phyloP scores from a whole-genome alignment of 2,329 filamentous ascomycete genomes.

The Sclerotinia sclerotiorum region DNA sequence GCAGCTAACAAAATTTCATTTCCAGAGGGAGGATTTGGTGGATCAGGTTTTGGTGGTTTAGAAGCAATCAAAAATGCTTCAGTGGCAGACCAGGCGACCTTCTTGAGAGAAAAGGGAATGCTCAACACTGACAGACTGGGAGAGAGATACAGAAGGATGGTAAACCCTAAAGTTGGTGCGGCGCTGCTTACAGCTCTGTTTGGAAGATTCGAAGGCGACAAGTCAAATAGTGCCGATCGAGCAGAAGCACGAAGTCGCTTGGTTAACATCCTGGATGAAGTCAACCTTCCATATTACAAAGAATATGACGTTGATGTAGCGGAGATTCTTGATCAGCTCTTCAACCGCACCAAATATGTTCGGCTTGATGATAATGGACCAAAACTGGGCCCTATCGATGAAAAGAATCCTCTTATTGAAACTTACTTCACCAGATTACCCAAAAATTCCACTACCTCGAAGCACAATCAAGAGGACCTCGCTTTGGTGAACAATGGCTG shows the following conservation, averaged over 20 bases:
- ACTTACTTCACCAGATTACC: slow-evolving; percentile 92
- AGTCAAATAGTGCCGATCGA: slow-evolving; percentile 50
- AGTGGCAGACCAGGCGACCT: slow-evolving; percentile 56
- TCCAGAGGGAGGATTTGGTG: slow-evolving; percentile 53
- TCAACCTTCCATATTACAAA: slow-evolving; percentile 85
- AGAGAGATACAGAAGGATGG: slow-evolving; percentile 70
- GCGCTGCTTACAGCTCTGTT: slow-evolving; percentile 65
- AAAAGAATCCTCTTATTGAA: slow-evolving; percentile 81
- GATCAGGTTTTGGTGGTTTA: slow-evolving; percentile 50
- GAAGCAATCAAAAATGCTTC: slow-evolving; percentile 54
- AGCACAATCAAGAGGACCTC: slow-evolving; percentile 73
- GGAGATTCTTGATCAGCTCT: slow-evolving; percentile 86
- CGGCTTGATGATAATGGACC: slow-evolving; percentile 91
- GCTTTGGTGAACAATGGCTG: slow-evolving; percentile 94
- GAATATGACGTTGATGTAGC: slow-evolving; percentile 85
- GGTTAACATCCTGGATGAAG: slow-evolving; percentile 68
- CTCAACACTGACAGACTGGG: slow-evolving; percentile 72
- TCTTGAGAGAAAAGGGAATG: slow-evolving; percentile 64
- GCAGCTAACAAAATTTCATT: slow-evolving; percentile 56
- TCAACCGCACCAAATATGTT: slow-evolving; percentile 92
- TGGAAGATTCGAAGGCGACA: slow-evolving; percentile 63
- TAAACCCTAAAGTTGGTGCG: slow-evolving; percentile 70
- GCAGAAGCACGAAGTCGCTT: slow-evolving; percentile 55
- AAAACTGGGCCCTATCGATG: slow-evolving; percentile 75
- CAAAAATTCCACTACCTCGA: slow-evolving; percentile 71